These are phyloP conservation scores for Pascua sp. DNA, from an alignment of 1,284 basidiomycete genomes.

Conservation along the genomic window DNA sequence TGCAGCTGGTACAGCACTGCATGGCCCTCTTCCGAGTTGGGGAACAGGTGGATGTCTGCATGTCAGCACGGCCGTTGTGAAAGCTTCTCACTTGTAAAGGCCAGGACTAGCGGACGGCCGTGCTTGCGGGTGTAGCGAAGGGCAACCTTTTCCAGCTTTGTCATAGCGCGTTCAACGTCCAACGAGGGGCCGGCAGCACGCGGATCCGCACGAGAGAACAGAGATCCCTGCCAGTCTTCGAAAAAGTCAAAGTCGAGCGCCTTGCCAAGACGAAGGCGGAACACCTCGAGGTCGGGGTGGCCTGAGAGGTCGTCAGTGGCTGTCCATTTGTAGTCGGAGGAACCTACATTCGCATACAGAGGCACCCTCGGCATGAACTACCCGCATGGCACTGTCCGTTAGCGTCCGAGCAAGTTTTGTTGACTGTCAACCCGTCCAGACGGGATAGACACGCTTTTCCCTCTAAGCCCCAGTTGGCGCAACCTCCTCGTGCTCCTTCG, in stretches of 20 bases:
- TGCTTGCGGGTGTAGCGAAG: slow-evolving; percentile 58
- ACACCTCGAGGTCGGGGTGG: slow-evolving; percentile 67
- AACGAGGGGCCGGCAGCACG: slow-evolving; percentile 75
- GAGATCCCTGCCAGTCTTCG: slow-evolving; percentile 65
- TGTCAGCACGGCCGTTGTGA: neutral
- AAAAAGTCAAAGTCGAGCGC: slow-evolving; percentile 54
- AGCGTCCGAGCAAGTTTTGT: neutral
- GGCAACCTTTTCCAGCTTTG: slow-evolving; percentile 82
- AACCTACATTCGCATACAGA: slow-evolving; percentile 47
- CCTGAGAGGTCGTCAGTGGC: slow-evolving; percentile 49
- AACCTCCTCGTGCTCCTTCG: no score
- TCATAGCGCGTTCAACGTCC: slow-evolving; percentile 78
- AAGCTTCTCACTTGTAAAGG: slow-evolving; percentile 57
- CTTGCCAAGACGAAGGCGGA: slow-evolving; percentile 75
- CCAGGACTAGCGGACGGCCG: slow-evolving; percentile 67
- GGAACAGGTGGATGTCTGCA: slow-evolving; percentile 65
- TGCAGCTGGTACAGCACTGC: slow-evolving; percentile 76
- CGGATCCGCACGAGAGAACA: slow-evolving; percentile 76
- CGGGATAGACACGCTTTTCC: no score
- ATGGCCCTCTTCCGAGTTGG: slow-evolving; percentile 71
- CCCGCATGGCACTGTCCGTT: slow-evolving; percentile 58
- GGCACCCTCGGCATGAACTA: slow-evolving; percentile 64
- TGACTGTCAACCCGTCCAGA: no score
- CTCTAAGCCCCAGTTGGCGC: no score
- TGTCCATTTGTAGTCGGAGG: no score